Evolutionary conservation across 2,329 filamentous ascomycete genomes (phyloP).

Genomic region (Xylaria multiplex): DNA sequence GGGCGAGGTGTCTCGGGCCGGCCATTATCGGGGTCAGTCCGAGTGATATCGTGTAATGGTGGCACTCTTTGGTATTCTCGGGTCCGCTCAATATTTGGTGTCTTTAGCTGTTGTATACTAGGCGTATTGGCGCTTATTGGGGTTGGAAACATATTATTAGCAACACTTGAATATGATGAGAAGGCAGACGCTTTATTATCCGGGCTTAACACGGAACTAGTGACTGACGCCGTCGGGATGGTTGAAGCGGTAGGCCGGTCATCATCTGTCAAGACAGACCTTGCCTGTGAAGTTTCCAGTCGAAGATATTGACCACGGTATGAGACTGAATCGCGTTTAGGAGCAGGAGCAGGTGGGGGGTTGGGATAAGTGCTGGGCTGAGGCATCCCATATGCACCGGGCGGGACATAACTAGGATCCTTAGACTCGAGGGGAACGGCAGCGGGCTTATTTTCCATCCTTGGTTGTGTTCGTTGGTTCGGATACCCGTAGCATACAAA

Average conservation of each 20-base stretch:
- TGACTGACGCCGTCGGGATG: slow-evolving; percentile 65
- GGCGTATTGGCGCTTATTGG: slow-evolving; percentile 66
- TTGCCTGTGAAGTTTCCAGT: slow-evolving; percentile 70
- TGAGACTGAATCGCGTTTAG: slow-evolving; percentile 66
- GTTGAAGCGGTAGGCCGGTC: slow-evolving; percentile 69
- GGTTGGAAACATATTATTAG: slow-evolving; percentile 68
- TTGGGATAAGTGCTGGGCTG: slow-evolving; percentile 51
- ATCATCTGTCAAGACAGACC: slow-evolving; percentile 65
- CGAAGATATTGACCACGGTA: slow-evolving; percentile 71
- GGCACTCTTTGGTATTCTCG: slow-evolving; percentile 70
- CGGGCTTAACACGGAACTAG: slow-evolving; percentile 56
- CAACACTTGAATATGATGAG: slow-evolving; percentile 59
- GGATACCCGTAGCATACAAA: slow-evolving; percentile 94
- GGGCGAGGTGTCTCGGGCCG: slow-evolving; percentile 62
- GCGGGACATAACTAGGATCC: slow-evolving; percentile 71
- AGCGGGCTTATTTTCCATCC: slow-evolving; percentile 74
- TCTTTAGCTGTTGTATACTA: slow-evolving; percentile 49
- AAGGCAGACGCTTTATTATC: slow-evolving; percentile 71
- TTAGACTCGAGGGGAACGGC: slow-evolving; percentile 86
- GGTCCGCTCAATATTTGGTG: slow-evolving; percentile 51
- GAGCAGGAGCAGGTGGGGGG: slow-evolving; percentile 46
- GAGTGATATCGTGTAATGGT: slow-evolving; percentile 67
- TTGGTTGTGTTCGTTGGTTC: slow-evolving; percentile 82
- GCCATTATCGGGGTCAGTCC: slow-evolving; percentile 55
- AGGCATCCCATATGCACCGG: slow-evolving; percentile 71